Percentiles rank a stretch among this genome's conserved stretches.
phyloP scores from a whole-genome alignment of 2,329 filamentous ascomycete genomes.

The Diplodia sapinea region DNA sequence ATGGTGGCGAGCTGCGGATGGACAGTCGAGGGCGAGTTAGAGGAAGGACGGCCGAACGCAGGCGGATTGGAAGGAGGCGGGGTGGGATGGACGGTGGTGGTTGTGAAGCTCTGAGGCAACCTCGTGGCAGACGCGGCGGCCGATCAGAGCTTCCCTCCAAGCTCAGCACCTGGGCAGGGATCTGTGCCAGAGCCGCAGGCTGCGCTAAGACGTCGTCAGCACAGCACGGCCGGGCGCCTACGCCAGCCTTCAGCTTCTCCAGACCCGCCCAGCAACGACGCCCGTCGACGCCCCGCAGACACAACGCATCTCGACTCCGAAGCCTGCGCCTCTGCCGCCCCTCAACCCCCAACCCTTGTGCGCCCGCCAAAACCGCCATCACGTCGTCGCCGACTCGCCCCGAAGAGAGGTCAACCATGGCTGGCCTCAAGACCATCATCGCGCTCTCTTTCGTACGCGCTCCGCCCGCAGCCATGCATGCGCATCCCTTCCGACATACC shows the following conservation, averaged over 20 bases:
- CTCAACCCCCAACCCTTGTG: not conserved
- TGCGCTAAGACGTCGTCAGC: constrained; percentile 28
- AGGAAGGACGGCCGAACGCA: not conserved
- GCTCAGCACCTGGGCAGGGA: constrained; percentile 26
- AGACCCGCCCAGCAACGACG: constrained; percentile 18
- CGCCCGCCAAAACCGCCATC: constrained; percentile 8
- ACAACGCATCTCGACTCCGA: constrained; percentile 5
- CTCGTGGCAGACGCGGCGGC: not conserved
- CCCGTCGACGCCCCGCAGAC: constrained; percentile 10
- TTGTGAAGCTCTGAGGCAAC: no score
- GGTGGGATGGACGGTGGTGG: constrained; percentile 2
- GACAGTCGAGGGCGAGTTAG: constrained; percentile 22
- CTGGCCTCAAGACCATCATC: constrained; percentile 98
- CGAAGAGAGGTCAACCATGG: constrained; percentile 59
- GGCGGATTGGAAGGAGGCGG: constrained; percentile 17
- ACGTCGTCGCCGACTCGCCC: constrained; percentile 28
- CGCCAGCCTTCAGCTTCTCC: constrained; percentile 25
- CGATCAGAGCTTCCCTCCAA: constrained; percentile 33
- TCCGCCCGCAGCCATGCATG: constrained; percentile 5
- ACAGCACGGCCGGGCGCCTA: constrained; percentile 14
- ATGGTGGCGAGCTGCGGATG: constrained; percentile 61
- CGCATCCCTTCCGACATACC: not conserved
- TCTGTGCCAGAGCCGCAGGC: constrained; percentile 14
- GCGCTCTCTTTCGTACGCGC: constrained; percentile 86
- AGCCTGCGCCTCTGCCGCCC: not conserved